These are phyloP conservation scores for Thraustochytrium aureum DNA, from an alignment of 352 stramenopile genomes.

Conservation along the genomic window DNA sequence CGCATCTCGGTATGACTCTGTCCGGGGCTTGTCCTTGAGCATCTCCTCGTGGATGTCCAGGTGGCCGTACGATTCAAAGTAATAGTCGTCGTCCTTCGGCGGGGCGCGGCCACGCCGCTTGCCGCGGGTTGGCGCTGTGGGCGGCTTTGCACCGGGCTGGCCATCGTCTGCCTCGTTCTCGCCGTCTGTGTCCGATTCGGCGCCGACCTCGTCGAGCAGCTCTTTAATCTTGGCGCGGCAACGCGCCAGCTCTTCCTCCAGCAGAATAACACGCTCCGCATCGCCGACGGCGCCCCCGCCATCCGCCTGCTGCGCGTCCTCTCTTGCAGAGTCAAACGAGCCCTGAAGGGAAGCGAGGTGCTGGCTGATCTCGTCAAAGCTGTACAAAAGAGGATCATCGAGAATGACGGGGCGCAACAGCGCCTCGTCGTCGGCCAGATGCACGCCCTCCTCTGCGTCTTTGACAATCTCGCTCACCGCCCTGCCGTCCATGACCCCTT, in stretches of 20 bases:
- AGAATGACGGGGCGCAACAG: constrained; percentile 11
- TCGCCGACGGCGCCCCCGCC: background rate
- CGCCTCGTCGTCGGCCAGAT: constrained; percentile 5
- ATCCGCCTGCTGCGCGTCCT: background rate
- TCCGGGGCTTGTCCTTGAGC: constrained; percentile 59
- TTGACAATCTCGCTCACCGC: background rate
- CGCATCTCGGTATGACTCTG: constrained; percentile 59
- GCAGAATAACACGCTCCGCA: constrained; percentile 28
- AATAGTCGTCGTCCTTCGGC: constrained; percentile 60
- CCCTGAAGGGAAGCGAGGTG: constrained; percentile 3
- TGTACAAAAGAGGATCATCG: constrained; percentile 33
- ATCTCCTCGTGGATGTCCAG: constrained; percentile 67
- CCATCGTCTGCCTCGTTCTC: background rate
- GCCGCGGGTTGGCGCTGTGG: background rate
- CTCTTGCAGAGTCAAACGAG: constrained; percentile 15
- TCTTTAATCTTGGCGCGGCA: constrained; percentile 46
- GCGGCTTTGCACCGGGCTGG: background rate
- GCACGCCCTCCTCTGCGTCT: background rate
- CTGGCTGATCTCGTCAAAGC: constrained; percentile 7
- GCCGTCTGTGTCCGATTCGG: background rate
- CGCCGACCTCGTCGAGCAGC: constrained; percentile 32
- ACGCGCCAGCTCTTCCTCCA: constrained; percentile 25
- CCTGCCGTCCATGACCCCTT: background rate
- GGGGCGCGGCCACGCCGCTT: background rate
- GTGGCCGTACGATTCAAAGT: constrained; percentile 81